phyloP scores from a whole-genome alignment of 352 stramenopile genomes.

The Phytophthora chlamydospora region DNA sequence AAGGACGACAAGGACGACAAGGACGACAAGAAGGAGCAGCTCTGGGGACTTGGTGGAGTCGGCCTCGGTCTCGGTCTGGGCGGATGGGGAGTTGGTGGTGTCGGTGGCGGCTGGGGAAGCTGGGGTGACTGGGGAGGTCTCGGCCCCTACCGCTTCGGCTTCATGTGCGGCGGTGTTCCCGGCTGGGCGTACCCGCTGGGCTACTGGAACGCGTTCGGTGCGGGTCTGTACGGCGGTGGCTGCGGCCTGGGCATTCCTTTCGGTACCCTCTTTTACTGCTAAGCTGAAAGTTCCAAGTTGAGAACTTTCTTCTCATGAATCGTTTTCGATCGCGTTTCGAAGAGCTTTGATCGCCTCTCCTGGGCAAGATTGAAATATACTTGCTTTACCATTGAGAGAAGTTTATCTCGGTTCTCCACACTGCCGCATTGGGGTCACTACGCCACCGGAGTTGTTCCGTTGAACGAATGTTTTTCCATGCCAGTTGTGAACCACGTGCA shows the following conservation, averaged over 20 bases:
- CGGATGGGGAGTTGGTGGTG: background rate
- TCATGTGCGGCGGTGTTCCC: slow-evolving; percentile 16
- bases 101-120: slow-evolving; percentile 1
- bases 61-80: background rate
- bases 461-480: slow-evolving; percentile 18
- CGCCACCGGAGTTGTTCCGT: slow-evolving; percentile 20
- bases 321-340: too few species aligned
- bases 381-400: too few species aligned
- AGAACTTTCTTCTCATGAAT: too few species aligned
- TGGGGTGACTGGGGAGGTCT: slow-evolving; percentile 6
- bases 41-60: slow-evolving; percentile 4
- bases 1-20: background rate
- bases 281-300: background rate
- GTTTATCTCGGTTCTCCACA: too few species aligned
- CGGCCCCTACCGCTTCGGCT: slow-evolving; percentile 88
- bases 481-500: slow-evolving; percentile 27
- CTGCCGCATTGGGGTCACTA: too few species aligned
- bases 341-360: too few species aligned
- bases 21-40: background rate
- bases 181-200: too few species aligned
- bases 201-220: too few species aligned
- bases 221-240: too few species aligned
- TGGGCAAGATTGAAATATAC: too few species aligned
- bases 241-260: slow-evolving; percentile 17
- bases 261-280: slow-evolving; percentile 19